Base-by-base conservation (phyloP, 805 yeast species). In the Saturnispora bothae region DNA sequence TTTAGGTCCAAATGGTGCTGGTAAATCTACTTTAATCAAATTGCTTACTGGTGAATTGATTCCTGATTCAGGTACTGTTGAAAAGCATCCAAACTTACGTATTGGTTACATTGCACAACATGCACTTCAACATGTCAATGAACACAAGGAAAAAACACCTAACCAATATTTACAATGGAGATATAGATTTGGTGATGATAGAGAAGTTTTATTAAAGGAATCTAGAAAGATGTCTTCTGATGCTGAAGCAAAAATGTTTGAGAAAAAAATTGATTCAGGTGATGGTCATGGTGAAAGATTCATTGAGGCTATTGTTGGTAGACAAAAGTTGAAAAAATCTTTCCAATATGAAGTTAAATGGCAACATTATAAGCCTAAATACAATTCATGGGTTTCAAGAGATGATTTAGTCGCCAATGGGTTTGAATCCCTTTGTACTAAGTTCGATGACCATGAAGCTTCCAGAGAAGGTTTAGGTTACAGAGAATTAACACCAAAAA, bases 91-190 rank as follows among this genome's bases (percentile, higher is more conserved):
- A 47, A 89, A 89, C 64, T 71, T 92, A 65, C 86, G 98, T 70
- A 85, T 89, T 52, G 98, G 97, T 43, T 89, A 89, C 67, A 92
- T 89, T 68, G 97, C 97, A 16, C 98, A 89, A 69, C 97, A 89
- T 54, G 97, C 98, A 26, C 74, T 89, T 58, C 95, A 86, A 63
- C 97, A 89, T 56, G 97, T 89, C 43, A 95, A 92, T 60, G 79
- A 81, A 66, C 98, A 89, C 65, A 85, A 88, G 65, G 98, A 89
- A 61, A 86, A 86, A 67, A 89, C 97, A 13, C 95, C 98, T 34
- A 89, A 88, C 57, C 97, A 89, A 68, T 89, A 89, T 61, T 70
- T 89, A 59, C 97, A 92, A 67, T 89, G 98, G 98, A 79, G 98
- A 68, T 89, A 89, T 62, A 77, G 84, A 60, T 83, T 88, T 52